Evolutionary conservation across 495 filamentous ascomycete genomes (phyloP), one percentile per base, ranked within the genome.

Genomic region (Penicillium waksmanii): DNA sequence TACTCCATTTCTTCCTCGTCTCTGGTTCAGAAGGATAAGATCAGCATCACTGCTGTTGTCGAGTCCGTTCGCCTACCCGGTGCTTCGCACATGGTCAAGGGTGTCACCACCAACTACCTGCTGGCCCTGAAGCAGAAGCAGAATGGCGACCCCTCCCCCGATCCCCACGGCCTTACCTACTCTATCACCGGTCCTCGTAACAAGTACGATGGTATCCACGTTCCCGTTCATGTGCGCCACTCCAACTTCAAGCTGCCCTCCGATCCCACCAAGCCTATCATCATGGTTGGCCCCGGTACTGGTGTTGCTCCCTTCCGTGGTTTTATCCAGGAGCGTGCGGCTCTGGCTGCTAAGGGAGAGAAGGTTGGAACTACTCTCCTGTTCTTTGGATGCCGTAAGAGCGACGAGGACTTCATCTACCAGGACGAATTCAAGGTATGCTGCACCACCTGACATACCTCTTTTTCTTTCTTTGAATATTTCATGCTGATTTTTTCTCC

Each of bases 211-310:
- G 96, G 96, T 53, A 87, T 97, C 63, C 94, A 97, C 65, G 89
- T 98, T 5, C 95, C 96, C 3, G 91, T 98, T 21, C 96, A 98
- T 73, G 87, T 98, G 51, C 91, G 95, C 56, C 93, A 97, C 79
- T 99, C 95, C 48, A 99, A 99, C 80, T 99, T 99, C 86, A 97
- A 97, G 77, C 84, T 99, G 21, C 95, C 95, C 35, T 97, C 94
- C 38, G 95, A 99, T 65, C 93, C 95, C 7, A 84, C 90, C 18
- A 94, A 92, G 75, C 95, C 95, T 19, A 81, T 99, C 60, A 95
- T 99, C 73, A 91, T 97, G 87, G 84, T 99, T 69, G 95, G 95
- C 35, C 95, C 95, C 18, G 95, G 95, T 66, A 97, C 96, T 57
- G 95, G 95, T 80, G 95, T 98, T 46, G 95, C 95, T 11, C 95